Percentiles rank a stretch among this genome's conserved stretches.
phyloP scores from a whole-genome alignment of 2,329 filamentous ascomycete species.

The Cyphellophora europaea region DNA sequence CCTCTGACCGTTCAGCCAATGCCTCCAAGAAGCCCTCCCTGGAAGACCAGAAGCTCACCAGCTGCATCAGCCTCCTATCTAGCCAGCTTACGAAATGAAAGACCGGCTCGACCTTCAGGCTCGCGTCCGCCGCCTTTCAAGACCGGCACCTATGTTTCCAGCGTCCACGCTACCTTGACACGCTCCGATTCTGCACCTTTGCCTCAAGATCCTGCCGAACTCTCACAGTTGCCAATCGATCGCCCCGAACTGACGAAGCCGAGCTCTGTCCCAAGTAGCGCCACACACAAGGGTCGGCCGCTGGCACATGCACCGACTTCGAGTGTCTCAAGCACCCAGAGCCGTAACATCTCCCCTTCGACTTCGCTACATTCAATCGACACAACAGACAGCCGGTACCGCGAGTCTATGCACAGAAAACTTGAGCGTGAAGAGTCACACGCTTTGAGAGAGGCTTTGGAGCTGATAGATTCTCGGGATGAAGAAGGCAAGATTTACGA shows the following conservation, averaged over 20 bases:
- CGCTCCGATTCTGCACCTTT: conserved; percentile 18
- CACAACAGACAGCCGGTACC: conserved; percentile 36
- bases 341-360: conserved; percentile 28
- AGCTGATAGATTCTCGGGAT: conserved; percentile 49
- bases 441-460: conserved; percentile 46
- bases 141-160: conserved; percentile 7
- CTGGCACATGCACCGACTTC: conserved; percentile 28
- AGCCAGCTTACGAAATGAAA: conserved; percentile 49
- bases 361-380: conserved; percentile 22
- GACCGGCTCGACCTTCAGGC: conserved; percentile 48
- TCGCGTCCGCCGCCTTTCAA: conserved; percentile 47
- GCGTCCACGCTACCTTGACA: conserved; percentile 7
- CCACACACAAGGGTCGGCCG: conserved; percentile 23
- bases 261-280: conserved; percentile 7
- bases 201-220: background rate
- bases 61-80: conserved; percentile 45
- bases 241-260: conserved; percentile 4
- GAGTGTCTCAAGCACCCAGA: conserved; percentile 20
- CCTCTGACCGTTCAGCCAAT: conserved; percentile 6
- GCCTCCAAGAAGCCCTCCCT: conserved; percentile 14
- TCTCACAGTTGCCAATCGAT: too few relatives aligned
- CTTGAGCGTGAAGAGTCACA: conserved; percentile 51
- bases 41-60: conserved; percentile 16
- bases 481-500: conserved; percentile 43
- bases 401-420: conserved; percentile 45